Evolutionary conservation across 139 green algal species (phyloP), one percentile per base, ranked within the genome.

Genomic region (Asterochloris erici): DNA sequence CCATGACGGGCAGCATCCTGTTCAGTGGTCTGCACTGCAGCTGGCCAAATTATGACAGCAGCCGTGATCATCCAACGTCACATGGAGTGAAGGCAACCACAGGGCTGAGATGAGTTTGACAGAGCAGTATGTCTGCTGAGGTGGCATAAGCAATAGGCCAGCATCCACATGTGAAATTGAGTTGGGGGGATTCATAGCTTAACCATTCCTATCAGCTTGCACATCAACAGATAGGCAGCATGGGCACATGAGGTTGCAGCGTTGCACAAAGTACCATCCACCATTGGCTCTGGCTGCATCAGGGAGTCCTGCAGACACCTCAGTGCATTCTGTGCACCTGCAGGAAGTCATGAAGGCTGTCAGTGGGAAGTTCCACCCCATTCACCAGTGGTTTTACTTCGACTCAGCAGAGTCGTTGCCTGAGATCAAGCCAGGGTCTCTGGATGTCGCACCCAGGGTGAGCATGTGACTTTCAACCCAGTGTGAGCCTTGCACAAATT

Each of bases 341-440:
- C 21, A 68, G 74, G 69, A 90, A 82, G 82, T 91, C n/a, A 93
- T 99, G 70, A 99, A 99, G 89, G 97, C 96, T 19, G 93, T 95
- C 63, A 93, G 85, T 62, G 94, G 94, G 78, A 99, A 99, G 91
- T 99, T 99, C 88, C 92, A 97, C 84, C 97, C 97, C 17, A 79
- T 99, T 14, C 88, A 90, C 88, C 97, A 99, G 86, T 98, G 90
- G 89, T 91, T 98, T 74, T 96, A 97, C 91, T 98, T 98, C 87
- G 95, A 98, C 88, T 88, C 80, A 28, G 80, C 93, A 17, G 95
- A 98, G 90, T 90, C 85, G 23, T 88, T 98, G 84, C 90, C 90
- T 14, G 85, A 90, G 2, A 88, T 93, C 14, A 73, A 83, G 14
- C 82, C 92, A 15, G 14, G 76, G 9, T 74, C 81, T 61, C 85